phyloP scores from a whole-genome alignment of 2,329 filamentous ascomycete genomes.

The Rhinocladiella similis region DNA sequence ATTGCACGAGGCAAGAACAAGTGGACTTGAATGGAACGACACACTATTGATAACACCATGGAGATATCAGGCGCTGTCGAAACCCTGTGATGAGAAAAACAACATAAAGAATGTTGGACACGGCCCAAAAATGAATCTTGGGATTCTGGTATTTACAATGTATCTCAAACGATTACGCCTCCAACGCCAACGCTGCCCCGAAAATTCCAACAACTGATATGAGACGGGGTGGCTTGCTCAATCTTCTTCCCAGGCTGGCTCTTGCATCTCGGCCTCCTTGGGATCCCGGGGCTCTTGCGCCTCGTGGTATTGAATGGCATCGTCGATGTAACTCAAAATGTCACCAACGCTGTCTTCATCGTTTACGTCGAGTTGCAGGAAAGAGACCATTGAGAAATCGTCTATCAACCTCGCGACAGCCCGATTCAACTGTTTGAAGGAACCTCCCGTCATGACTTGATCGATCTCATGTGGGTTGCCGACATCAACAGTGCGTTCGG shows the following conservation, averaged over 20 bases:
- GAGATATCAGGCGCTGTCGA: neutral
- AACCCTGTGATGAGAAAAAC: neutral
- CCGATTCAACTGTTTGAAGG: slow-evolving; percentile 79
- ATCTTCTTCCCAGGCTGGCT: slow-evolving; percentile 51
- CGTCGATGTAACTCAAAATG: slow-evolving; percentile 88
- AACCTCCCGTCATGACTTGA: slow-evolving; percentile 74
- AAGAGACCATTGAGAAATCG: slow-evolving; percentile 97
- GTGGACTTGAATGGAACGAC: slow-evolving; percentile 14
- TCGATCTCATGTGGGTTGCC: slow-evolving; percentile 59
- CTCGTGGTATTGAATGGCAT: slow-evolving; percentile 90
- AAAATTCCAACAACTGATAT: slow-evolving; percentile 1
- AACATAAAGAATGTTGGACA: neutral
- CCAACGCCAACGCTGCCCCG: slow-evolving; percentile 26
- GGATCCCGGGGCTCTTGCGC: slow-evolving; percentile 88
- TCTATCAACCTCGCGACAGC: slow-evolving; percentile 91
- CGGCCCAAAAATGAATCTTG: neutral
- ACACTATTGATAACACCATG: neutral
- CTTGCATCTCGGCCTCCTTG: slow-evolving; percentile 59
- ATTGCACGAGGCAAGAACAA: slow-evolving; percentile 9
- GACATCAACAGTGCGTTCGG: slow-evolving; percentile 53
- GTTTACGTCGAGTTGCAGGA: slow-evolving; percentile 83
- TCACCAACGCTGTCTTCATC: slow-evolving; percentile 87
- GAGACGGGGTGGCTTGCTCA: slow-evolving; percentile 4
- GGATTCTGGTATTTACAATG: slow-evolving; percentile 6
- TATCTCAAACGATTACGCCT: neutral